Percentiles rank a stretch among this genome's conserved stretches.
Evolutionary conservation across 768 basidiomycete species (phyloP).

Genomic region (Termitomyces sp.): DNA sequence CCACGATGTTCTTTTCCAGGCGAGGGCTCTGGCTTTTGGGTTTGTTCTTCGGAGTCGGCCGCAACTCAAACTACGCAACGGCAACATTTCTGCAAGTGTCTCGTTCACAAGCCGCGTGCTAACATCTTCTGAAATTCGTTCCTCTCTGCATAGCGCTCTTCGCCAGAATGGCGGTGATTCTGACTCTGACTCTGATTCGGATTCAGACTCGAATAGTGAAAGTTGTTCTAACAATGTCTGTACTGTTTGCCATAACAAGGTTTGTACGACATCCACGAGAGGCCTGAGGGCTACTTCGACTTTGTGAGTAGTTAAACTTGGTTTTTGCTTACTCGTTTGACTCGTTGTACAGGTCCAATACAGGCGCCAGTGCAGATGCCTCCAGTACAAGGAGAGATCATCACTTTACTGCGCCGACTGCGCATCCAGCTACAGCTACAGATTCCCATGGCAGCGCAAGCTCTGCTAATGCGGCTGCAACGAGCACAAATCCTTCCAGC

Average conservation of each 20-base stretch:
- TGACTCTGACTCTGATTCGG: background rate
- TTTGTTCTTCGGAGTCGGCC: background rate
- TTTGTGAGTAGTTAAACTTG: background rate
- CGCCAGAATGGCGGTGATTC: background rate
- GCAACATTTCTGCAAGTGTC: background rate
- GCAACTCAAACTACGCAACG: no score
- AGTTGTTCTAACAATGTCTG: conserved; percentile 13
- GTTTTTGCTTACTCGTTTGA: background rate
- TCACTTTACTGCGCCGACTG: background rate
- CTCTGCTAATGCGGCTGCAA: background rate
- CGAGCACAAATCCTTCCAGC: background rate
- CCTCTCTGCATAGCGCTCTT: background rate
- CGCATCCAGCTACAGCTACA: background rate
- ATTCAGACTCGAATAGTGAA: conserved; percentile 6
- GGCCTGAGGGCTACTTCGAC: background rate
- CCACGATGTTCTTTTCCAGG: background rate
- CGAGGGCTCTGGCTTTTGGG: background rate
- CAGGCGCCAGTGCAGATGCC: background rate
- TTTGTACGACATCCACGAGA: background rate
- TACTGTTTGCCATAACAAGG: background rate
- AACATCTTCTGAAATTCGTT: background rate
- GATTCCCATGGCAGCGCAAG: background rate
- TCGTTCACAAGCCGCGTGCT: background rate
- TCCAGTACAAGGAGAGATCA: background rate
- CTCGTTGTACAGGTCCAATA: background rate